phyloP scores from a whole-genome alignment of 2,329 filamentous ascomycete species.

The Pseudofabraea citricarpa region DNA sequence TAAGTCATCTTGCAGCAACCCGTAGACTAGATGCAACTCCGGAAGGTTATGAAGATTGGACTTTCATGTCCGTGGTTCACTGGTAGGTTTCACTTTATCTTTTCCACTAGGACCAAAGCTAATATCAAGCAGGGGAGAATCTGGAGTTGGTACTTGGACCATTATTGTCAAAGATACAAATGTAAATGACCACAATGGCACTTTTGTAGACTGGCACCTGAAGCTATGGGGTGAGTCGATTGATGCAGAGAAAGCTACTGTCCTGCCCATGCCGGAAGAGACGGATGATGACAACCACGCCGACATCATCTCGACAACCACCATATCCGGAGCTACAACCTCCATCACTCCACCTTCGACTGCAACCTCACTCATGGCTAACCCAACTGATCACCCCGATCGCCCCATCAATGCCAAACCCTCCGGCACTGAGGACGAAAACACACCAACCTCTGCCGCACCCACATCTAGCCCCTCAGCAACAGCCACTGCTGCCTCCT shows the following conservation, averaged over 20 bases:
- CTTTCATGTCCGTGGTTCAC: constrained; percentile 97
- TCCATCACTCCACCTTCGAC: constrained; percentile 38
- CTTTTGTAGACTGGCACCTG: constrained; percentile 85
- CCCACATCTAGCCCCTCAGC: constrained; percentile 25
- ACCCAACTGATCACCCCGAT: constrained; percentile 59
- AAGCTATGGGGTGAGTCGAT: constrained; percentile 91
- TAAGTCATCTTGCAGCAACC: constrained; percentile 77
- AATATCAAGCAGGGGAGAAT: constrained; percentile 66
- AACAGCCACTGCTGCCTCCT: constrained; percentile 9
- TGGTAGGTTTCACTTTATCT: constrained; percentile 55
- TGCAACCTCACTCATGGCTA: constrained; percentile 34
- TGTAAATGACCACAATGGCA: constrained; percentile 71
- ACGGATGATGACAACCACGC: constrained; percentile 82
- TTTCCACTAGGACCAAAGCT: constrained; percentile 20
- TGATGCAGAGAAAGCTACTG: constrained; percentile 65
- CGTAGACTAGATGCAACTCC: constrained; percentile 63
- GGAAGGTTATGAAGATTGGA: constrained; percentile 87
- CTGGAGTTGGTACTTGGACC: constrained; percentile 84
- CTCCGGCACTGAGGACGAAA: constrained; percentile 17
- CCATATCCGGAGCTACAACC: constrained; percentile 42
- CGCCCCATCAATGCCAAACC: constrained; percentile 47
- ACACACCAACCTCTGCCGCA: constrained; percentile 8
- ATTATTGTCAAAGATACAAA: constrained; percentile 81
- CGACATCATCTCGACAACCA: constrained; percentile 56
- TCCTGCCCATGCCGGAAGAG: constrained; percentile 77